phyloP scores from a whole-genome alignment of 805 yeast species.

The Candida xiaguanensis region DNA sequence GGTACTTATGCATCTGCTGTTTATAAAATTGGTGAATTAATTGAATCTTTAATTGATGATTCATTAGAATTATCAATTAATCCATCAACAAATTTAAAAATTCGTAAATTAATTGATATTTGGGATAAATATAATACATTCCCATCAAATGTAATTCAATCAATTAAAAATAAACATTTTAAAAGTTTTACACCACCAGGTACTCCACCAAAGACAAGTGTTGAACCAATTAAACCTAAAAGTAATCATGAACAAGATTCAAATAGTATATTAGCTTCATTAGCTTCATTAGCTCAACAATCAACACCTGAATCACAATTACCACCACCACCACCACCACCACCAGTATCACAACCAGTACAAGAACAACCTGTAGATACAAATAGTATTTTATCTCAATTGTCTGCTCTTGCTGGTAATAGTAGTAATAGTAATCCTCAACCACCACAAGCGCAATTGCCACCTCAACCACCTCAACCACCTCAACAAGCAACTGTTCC shows the following conservation, averaged over 20 bases:
- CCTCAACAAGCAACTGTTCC: conserved; percentile 14
- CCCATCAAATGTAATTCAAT: conserved; percentile 48
- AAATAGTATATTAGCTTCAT: conserved; percentile 63
- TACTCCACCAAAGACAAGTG: conserved; percentile 42
- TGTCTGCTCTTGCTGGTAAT: conserved; percentile 30
- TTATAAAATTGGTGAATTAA: conserved; percentile 56
- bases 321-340: conserved; percentile 2
- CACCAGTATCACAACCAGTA: neutral
- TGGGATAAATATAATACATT: conserved; percentile 90
- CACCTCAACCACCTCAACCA: conserved; percentile 13
- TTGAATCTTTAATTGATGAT: conserved; percentile 61
- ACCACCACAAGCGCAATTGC: conserved; percentile 9
- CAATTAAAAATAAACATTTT: conserved; percentile 58
- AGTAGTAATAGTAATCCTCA: conserved; percentile 15
- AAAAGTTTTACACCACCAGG: conserved; percentile 69
- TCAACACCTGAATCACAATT: conserved; percentile 19
- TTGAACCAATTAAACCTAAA: conserved; percentile 21
- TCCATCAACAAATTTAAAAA: conserved; percentile 62
- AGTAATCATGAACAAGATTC: conserved; percentile 38
- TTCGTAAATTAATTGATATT: conserved; percentile 80
- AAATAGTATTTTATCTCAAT: conserved; percentile 40
- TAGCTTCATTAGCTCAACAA: conserved; percentile 55
- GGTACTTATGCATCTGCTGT: conserved; percentile 78
- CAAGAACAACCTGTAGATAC: conserved; percentile 18
- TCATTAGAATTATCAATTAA: conserved; percentile 51